These are phyloP conservation scores for Neurospora sp. DNA, from an alignment of 495 filamentous ascomycete species.

Conservation along the genomic window DNA sequence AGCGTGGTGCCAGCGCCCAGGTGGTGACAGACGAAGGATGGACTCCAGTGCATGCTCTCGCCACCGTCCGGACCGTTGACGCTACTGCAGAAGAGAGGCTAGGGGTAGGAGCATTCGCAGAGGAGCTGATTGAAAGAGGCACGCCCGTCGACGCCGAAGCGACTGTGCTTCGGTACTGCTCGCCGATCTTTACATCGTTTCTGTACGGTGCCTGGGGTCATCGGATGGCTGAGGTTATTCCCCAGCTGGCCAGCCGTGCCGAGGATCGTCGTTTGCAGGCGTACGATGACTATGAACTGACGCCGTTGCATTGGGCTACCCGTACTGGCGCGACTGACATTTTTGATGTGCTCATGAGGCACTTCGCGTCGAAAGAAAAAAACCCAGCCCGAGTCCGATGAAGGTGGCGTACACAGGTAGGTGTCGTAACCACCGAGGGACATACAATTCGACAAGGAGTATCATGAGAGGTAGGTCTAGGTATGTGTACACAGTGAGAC, in stretches of 20 bases:
- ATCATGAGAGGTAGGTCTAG: not conserved
- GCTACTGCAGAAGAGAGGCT: not conserved
- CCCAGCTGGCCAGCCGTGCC: not conserved
- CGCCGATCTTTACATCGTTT: not conserved
- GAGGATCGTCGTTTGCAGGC: not conserved
- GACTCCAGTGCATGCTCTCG: conserved; percentile 12
- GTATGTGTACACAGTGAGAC: not conserved
- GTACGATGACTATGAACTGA: not conserved
- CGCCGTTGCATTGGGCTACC: not conserved
- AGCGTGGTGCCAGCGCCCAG: conserved; percentile 4
- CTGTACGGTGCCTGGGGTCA: not conserved
- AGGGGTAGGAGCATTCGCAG: not conserved
- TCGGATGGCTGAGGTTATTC: not conserved
- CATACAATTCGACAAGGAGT: not conserved
- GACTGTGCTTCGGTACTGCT: not conserved
- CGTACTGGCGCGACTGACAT: not conserved
- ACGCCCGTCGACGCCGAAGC: not conserved
- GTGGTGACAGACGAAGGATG: conserved; percentile 12
- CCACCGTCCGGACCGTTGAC: not conserved
- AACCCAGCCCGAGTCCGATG: not conserved
- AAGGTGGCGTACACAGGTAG: not conserved
- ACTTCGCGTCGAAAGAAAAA: not conserved
- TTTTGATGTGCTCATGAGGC: not conserved
- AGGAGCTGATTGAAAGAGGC: conserved; percentile 3
- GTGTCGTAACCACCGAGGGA: not conserved